phyloP scores from a whole-genome alignment of 2,329 filamentous ascomycete species.

The Claviceps arundinis region DNA sequence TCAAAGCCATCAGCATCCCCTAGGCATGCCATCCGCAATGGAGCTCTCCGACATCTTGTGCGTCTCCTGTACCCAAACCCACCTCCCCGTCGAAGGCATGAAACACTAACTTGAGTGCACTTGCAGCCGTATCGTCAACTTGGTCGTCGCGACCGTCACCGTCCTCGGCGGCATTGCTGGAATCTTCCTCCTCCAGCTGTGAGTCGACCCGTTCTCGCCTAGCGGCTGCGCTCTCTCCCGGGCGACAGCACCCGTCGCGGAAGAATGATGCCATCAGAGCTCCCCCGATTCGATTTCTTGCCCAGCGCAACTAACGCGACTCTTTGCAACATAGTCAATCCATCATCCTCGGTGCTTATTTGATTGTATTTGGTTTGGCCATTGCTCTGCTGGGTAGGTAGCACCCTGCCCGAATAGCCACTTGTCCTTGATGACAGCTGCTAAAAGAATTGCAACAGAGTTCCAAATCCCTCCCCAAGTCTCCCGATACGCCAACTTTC shows the following conservation, averaged over 20 bases:
- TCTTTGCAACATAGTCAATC: slow-evolving; percentile 12
- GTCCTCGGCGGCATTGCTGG: slow-evolving; percentile 68
- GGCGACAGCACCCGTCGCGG: background rate
- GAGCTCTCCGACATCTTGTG: slow-evolving; percentile 90
- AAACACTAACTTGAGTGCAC: slow-evolving; percentile 6
- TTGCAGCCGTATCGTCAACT: slow-evolving; percentile 80
- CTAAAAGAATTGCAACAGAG: slow-evolving; percentile 36
- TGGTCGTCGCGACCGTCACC: slow-evolving; percentile 77
- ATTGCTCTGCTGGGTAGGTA: slow-evolving; percentile 50
- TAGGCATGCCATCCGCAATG: slow-evolving; percentile 38
- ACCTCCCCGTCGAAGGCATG: slow-evolving; percentile 2
- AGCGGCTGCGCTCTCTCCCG: background rate
- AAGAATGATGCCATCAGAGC: background rate
- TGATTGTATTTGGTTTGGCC: slow-evolving; percentile 78
- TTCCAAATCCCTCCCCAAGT: slow-evolving; percentile 92
- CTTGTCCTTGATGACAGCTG: background rate
- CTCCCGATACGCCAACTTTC: slow-evolving; percentile 87
- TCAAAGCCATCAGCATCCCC: background rate
- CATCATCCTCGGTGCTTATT: slow-evolving; percentile 72
- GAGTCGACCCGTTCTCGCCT: slow-evolving; percentile 21
- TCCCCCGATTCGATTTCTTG: background rate
- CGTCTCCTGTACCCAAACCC: slow-evolving; percentile 19
- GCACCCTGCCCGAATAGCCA: background rate
- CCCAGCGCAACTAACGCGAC: background rate
- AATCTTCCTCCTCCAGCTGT: slow-evolving; percentile 51